A percentile compares a stretch with the other conserved stretches of the same genome.
Evolutionary conservation across 192 early-diverging fungal genomes (phyloP).

Genomic region (Podochytrium sp.): DNA sequence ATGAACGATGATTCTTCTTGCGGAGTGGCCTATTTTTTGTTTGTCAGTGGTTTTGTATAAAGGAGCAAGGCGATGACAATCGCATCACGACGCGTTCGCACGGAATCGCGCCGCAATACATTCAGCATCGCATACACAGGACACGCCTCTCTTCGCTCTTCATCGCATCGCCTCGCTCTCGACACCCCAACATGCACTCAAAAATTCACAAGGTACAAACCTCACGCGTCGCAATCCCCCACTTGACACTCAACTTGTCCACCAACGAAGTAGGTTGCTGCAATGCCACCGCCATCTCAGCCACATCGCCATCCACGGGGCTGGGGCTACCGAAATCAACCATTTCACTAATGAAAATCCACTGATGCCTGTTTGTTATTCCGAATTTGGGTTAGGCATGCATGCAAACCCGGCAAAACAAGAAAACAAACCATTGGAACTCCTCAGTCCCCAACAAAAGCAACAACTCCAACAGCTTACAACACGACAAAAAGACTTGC

Average conservation of each 20-base stretch:
- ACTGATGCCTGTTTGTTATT: conserved; percentile 72
- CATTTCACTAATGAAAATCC: conserved; percentile 92
- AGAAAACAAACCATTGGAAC: conserved; percentile 74
- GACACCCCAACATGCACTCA: no score
- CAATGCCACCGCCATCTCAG: conserved; percentile 23
- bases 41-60: no score
- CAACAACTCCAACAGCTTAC: conserved; percentile 87
- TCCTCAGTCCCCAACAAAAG: conserved; percentile 79
- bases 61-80: no score
- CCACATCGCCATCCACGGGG: no score
- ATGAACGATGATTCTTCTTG: no score
- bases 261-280: conserved; percentile 47
- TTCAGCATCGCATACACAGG: no score
- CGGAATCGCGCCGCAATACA: not conserved
- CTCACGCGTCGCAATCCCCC: conserved; percentile 22
- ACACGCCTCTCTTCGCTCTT: no score
- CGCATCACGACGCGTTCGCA: not conserved
- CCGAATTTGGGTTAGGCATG: not conserved
- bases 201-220: no score
- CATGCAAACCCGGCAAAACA: not conserved
- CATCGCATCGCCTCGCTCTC: no score
- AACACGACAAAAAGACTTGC: conserved; percentile 76
- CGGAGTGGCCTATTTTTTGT: no score
- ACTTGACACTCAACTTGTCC: conserved; percentile 63
- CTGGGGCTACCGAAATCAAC: conserved; percentile 70